These are phyloP conservation scores for Eucalyptus shirleyi DNA, from an alignment of 345 rosid genomes.

Conservation along the genomic window DNA sequence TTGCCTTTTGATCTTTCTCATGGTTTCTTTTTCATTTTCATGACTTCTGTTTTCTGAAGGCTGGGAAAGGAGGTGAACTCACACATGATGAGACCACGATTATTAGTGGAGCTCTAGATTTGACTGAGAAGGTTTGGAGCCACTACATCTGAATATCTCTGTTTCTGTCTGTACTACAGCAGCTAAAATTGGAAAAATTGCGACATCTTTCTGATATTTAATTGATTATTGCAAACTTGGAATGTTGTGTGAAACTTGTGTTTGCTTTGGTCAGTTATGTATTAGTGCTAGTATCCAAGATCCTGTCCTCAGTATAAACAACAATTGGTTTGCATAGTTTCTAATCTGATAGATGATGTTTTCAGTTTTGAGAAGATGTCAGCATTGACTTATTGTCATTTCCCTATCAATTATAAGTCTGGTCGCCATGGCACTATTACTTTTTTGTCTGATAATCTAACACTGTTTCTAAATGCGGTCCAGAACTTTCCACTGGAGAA, in stretches of 20 bases:
- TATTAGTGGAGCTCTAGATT: conserved; percentile 94
- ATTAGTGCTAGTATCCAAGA: neutral
- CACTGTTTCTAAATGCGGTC: neutral
- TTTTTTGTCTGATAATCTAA: neutral
- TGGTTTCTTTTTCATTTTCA: conserved; percentile 1
- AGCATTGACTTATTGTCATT: neutral
- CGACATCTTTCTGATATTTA: neutral
- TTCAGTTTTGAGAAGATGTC: neutral
- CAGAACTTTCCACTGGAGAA: neutral
- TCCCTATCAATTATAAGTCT: neutral
- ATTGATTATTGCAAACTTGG: neutral
- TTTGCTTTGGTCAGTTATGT: neutral
- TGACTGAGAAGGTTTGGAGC: conserved; percentile 60
- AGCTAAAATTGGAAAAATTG: neutral
- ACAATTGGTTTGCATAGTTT: neutral
- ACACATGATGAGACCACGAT: conserved; percentile 95
- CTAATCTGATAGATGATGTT: neutral
- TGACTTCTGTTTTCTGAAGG: conserved; percentile 36
- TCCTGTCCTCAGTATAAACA: neutral
- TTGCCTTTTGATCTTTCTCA: neutral
- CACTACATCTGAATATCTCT: neutral
- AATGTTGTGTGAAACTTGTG: neutral
- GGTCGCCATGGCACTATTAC: neutral
- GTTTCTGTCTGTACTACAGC: neutral
- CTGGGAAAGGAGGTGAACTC: conserved; percentile 98